Evolutionary conservation across 768 basidiomycete genomes (phyloP).

Genomic region (Macrolepiota fuliginosa): DNA sequence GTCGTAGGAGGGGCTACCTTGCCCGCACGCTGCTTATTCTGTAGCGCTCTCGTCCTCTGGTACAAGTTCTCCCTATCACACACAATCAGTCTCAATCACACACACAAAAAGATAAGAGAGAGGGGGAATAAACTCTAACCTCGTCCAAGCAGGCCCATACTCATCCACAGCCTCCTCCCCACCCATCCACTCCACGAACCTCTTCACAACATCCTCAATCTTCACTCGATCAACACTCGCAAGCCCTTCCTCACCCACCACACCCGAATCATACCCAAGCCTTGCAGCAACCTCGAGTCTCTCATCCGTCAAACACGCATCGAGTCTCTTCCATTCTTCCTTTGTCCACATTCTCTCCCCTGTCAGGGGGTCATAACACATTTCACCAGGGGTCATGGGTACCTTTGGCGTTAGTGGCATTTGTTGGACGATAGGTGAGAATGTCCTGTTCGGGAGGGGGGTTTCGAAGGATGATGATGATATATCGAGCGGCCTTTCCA

Average conservation of each 20-base stretch:
- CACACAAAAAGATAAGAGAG: no score
- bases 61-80: constrained; percentile 46
- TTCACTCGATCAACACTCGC: constrained; percentile 53
- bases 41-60: constrained; percentile 51
- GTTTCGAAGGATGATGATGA: constrained; percentile 21
- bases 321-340: constrained; percentile 78
- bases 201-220: constrained; percentile 54
- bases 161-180: constrained; percentile 34
- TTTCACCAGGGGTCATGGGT: constrained; percentile 10
- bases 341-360: constrained; percentile 55
- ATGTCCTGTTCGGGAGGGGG: constrained; percentile 17
- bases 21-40: constrained; percentile 58
- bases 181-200: constrained; percentile 53
- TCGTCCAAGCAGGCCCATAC: constrained; percentile 54
- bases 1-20: constrained; percentile 54
- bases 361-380: constrained; percentile 6
- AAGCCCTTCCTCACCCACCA: constrained; percentile 30
- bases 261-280: constrained; percentile 6
- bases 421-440: neutral
- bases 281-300: constrained; percentile 45
- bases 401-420: constrained; percentile 1
- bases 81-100: neutral
- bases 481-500: neutral
- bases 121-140: constrained; percentile 40
- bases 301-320: constrained; percentile 76